Percentiles rank a stretch among this genome's conserved stretches.
These are phyloP conservation scores for Larix kaempferi DNA, from an alignment of 75 land plant species.

Conservation along the genomic window DNA sequence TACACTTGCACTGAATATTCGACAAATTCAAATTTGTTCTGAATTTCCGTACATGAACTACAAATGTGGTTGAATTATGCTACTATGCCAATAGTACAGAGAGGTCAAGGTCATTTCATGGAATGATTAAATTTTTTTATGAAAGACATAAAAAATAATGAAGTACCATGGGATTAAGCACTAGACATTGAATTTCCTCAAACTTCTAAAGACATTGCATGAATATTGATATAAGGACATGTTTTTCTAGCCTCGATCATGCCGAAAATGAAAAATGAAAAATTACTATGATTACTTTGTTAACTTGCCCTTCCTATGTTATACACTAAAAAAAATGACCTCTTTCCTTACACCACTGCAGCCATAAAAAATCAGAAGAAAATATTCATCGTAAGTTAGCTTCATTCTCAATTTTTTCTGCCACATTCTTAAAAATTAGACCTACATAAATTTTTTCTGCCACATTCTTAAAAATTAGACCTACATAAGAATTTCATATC, in stretches of 20 bases:
- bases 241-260: no score
- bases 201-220: not conserved
- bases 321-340: not conserved
- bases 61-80: no score
- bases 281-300: constrained; percentile 33
- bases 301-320: constrained; percentile 11
- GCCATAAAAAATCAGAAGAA: not conserved
- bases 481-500: no score
- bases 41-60: no score
- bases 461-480: no score
- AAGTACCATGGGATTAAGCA: not conserved
- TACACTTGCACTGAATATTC: no score
- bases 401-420: not conserved
- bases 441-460: no score
- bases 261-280: no score
- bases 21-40: no score
- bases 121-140: not conserved
- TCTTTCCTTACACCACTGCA: not conserved
- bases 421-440: no score
- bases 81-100: not conserved
- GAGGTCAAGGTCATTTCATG: not conserved
- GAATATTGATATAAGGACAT: not conserved
- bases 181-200: not conserved
- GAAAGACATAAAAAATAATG: not conserved
- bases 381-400: no score